phyloP scores from a whole-genome alignment of 2,329 filamentous ascomycete genomes.

The Lachnellula willkommii region DNA sequence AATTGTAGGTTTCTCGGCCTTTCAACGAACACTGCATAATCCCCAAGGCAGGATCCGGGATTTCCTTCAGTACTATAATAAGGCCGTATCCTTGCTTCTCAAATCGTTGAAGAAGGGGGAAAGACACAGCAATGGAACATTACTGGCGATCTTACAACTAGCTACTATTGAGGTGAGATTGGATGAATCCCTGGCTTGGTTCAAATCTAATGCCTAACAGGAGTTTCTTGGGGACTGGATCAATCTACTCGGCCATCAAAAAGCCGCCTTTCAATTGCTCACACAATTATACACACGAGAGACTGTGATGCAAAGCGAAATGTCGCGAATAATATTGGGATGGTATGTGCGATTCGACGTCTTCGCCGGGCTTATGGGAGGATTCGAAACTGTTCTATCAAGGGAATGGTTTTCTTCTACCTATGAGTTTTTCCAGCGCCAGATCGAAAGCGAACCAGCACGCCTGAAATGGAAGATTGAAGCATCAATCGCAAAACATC shows the following conservation, averaged over 20 bases:
- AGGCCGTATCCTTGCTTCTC: slow-evolving; percentile 72
- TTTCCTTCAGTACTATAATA: slow-evolving; percentile 87
- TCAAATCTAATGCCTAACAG: slow-evolving; percentile 40
- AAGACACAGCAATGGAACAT: slow-evolving; percentile 64
- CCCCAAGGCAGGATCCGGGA: slow-evolving; percentile 69
- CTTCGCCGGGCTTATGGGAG: slow-evolving; percentile 76
- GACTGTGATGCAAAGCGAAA: slow-evolving; percentile 63
- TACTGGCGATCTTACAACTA: slow-evolving; percentile 84
- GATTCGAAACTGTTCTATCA: slow-evolving; percentile 66
- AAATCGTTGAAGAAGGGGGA: slow-evolving; percentile 65
- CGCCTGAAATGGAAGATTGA: slow-evolving; percentile 63
- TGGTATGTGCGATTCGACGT: slow-evolving; percentile 92
- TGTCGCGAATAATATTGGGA: slow-evolving; percentile 67
- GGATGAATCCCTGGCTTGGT: slow-evolving; percentile 4
- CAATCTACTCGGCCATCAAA: slow-evolving; percentile 87
- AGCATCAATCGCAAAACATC: slow-evolving; percentile 58
- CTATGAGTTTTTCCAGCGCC: slow-evolving; percentile 53
- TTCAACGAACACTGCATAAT: slow-evolving; percentile 70
- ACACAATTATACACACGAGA: slow-evolving; percentile 72
- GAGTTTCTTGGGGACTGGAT: slow-evolving; percentile 96
- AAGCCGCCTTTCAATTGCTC: slow-evolving; percentile 78
- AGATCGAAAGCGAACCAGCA: slow-evolving; percentile 53
- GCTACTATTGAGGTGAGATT: slow-evolving; percentile 80
- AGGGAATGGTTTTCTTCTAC: slow-evolving; percentile 65
- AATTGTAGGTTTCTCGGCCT: slow-evolving; percentile 81